Conservation (phyloP, 75 land plant species). For the Pinus taeda region DNA sequence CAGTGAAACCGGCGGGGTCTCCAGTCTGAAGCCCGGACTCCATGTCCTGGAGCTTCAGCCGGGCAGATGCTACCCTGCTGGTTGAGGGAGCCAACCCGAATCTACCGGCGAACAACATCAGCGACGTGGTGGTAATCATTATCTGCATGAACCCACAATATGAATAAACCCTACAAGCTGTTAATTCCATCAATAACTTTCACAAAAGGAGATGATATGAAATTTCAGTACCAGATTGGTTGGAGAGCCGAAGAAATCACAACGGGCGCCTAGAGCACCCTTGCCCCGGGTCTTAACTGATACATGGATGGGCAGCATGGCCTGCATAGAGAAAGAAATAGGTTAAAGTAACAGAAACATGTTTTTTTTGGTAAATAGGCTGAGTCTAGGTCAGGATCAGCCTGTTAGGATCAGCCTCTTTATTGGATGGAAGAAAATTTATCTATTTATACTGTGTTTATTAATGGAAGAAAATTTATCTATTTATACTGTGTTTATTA, state of each 20-base stretch:
- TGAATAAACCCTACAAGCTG: background rate
- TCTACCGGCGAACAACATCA: slow-evolving; percentile 89
- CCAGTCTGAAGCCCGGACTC: slow-evolving; percentile 97
- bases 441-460: no score
- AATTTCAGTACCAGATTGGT: slow-evolving; percentile 69
- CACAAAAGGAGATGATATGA: no score
- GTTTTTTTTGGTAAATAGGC: no score
- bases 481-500: no score
- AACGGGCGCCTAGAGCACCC: slow-evolving; percentile 74
- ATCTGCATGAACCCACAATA: slow-evolving; percentile 42
- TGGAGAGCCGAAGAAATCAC: slow-evolving; percentile 89
- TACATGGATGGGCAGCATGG: slow-evolving; percentile 6
- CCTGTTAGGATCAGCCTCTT: no score
- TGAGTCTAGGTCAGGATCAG: no score
- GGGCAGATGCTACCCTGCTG: slow-evolving; percentile 80
- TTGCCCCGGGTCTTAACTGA: slow-evolving; percentile 37
- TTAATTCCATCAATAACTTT: background rate
- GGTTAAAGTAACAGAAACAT: background rate
- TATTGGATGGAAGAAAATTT: no score
- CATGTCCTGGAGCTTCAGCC: slow-evolving; percentile 80
- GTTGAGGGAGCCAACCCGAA: slow-evolving; percentile 97
- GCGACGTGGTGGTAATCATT: slow-evolving; percentile 74
- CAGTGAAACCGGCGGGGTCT: slow-evolving; percentile 96
- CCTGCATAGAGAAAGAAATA: slow-evolving; percentile 17
- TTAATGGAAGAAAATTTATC: no score